Evolutionary conservation across 768 basidiomycete species (phyloP).

Genomic region (Lactarius hengduanensis): DNA sequence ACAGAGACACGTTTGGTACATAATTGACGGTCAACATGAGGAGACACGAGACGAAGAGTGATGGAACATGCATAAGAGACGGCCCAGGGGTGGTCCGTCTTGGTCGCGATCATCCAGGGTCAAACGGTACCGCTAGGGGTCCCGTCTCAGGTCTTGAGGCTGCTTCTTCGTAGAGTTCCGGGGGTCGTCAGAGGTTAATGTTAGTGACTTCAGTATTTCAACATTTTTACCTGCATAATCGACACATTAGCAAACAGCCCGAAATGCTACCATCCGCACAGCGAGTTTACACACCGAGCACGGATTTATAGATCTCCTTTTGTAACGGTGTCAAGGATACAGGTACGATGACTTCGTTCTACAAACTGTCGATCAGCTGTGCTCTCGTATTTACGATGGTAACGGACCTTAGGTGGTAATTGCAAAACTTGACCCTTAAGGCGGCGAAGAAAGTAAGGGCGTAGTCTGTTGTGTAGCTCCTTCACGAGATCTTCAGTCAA

Average conservation of each 20-base stretch:
- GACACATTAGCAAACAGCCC: constrained; percentile 25
- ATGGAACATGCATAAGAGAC: too few species aligned
- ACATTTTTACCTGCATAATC: constrained; percentile 60
- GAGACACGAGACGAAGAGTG: too few species aligned
- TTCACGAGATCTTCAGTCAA: constrained; percentile 79
- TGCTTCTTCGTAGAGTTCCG: constrained; percentile 32
- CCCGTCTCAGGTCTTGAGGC: too few species aligned
- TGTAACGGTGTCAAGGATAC: constrained; percentile 85
- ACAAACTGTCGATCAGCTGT: constrained; percentile 5
- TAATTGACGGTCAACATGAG: too few species aligned
- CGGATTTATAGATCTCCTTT: constrained; percentile 82
- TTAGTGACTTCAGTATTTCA: constrained; percentile 60
- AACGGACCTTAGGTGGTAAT: constrained; percentile 80
- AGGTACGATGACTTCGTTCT: constrained; percentile 93
- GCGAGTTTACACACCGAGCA: constrained; percentile 55
- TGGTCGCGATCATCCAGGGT: too few species aligned
- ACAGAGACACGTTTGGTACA: too few species aligned
- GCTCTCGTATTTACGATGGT: constrained; percentile 1
- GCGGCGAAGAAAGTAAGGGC: constrained; percentile 91
- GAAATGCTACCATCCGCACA: constrained; percentile 12
- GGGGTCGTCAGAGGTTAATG: constrained; percentile 40
- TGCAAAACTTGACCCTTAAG: constrained; percentile 91
- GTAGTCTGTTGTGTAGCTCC: constrained; percentile 71
- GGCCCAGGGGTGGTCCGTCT: too few species aligned
- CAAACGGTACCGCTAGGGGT: too few species aligned